Percentiles rank a stretch among this genome's conserved stretches.
phyloP scores from a whole-genome alignment of 306 rosid species.

The Cicer pinnatifidum region DNA sequence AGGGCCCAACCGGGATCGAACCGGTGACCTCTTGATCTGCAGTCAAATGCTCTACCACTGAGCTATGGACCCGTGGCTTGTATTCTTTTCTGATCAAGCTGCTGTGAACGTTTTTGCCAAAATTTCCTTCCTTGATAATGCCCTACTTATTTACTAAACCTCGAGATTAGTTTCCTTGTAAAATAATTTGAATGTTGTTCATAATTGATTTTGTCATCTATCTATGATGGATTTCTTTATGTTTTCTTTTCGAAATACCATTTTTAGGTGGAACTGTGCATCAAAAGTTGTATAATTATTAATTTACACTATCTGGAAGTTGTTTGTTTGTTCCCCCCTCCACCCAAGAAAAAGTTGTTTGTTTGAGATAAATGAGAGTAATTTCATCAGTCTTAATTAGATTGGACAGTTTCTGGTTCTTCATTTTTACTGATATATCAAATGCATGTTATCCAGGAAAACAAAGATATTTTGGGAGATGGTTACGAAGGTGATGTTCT shows the following conservation, averaged over 20 bases:
- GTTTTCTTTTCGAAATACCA: not conserved
- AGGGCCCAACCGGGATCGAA: conserved; percentile 3
- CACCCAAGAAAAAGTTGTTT: no score
- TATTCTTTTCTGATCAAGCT: not conserved
- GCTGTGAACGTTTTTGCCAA: not conserved
- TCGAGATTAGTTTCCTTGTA: not conserved
- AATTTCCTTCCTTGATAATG: conserved; percentile 15
- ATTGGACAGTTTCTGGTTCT: conserved; percentile 13
- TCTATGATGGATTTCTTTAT: not conserved
- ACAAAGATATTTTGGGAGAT: conserved; percentile 72
- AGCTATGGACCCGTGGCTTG: not conserved
- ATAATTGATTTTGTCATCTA: conserved; percentile 3
- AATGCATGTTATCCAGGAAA: conserved; percentile 65
- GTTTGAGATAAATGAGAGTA: conserved; percentile 4
- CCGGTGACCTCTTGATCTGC: conserved; percentile 6
- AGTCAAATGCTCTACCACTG: conserved; percentile 15
- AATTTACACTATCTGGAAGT: not conserved
- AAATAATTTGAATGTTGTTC: conserved; percentile 15
- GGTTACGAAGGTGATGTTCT: conserved; percentile 84
- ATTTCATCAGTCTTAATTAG: conserved; percentile 10
- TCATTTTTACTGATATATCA: conserved; percentile 39
- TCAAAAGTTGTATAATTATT: not conserved
- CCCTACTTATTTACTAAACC: not conserved
- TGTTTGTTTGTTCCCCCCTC: not conserved
- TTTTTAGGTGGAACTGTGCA: not conserved